Evolutionary conservation across 148 eudicot genomes (phyloP).

Genomic region (Silene conica): DNA sequence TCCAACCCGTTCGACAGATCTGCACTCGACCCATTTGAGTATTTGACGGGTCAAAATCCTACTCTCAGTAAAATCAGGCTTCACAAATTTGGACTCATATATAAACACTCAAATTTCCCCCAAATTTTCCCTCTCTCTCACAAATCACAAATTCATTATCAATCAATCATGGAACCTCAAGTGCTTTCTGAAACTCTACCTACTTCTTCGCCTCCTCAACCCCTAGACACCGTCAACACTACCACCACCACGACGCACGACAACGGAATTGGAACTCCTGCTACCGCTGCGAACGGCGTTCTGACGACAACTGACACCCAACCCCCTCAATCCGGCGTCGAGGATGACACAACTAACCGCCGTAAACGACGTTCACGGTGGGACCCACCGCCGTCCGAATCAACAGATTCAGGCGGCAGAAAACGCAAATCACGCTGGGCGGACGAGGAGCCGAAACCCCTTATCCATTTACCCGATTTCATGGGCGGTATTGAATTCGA

Average conservation of each 20-base stretch:
- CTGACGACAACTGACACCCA: conserved; percentile 34
- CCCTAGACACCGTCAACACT: conserved; percentile 15
- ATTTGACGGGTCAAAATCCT: too few species aligned
- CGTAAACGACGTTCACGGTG: conserved; percentile 66
- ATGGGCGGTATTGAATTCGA: conserved; percentile 88
- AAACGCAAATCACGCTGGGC: conserved; percentile 82
- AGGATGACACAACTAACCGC: conserved; percentile 70
- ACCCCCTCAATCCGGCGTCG: conserved; percentile 57
- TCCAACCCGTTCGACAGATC: too few species aligned
- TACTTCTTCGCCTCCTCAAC: conserved; percentile 12
- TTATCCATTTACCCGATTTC: conserved; percentile 72
- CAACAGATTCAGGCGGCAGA: conserved; percentile 29
- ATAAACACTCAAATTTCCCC: not conserved
- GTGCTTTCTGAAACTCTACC: conserved; percentile 11
- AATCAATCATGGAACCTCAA: conserved; percentile 27
- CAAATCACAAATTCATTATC: not conserved
- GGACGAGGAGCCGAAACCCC: conserved; percentile 68
- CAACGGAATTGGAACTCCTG: conserved; percentile 24
- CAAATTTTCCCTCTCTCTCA: not conserved
- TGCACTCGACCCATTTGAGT: too few species aligned
- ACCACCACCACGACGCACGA: not conserved
- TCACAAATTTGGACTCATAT: too few species aligned
- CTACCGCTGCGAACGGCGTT: too few species aligned
- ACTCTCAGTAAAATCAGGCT: too few species aligned
- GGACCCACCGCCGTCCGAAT: conserved; percentile 66